These are phyloP conservation scores for Dichotomopilus funicola DNA, from an alignment of 2,329 filamentous ascomycete species.

Conservation along the genomic window DNA sequence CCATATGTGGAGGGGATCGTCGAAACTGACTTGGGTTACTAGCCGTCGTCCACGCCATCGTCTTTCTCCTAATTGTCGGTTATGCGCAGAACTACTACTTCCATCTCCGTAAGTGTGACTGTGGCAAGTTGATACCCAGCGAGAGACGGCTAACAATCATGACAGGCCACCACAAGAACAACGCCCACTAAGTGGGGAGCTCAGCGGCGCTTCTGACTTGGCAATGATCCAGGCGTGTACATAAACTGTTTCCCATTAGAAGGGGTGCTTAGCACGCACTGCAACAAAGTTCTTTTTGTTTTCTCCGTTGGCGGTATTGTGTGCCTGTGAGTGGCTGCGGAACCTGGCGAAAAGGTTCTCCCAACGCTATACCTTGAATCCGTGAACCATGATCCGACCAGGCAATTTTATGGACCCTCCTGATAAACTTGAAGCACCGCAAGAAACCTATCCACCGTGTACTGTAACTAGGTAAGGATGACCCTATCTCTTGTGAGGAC, in stretches of 20 bases:
- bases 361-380: too few species aligned
- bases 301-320: neutral
- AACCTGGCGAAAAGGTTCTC: too few species aligned
- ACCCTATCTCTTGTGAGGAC: too few species aligned
- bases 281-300: slow-evolving; percentile 25
- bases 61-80: slow-evolving; percentile 69
- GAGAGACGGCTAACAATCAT: slow-evolving; percentile 19
- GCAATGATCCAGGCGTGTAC: slow-evolving; percentile 32
- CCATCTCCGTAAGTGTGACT: slow-evolving; percentile 77
- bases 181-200: slow-evolving; percentile 67
- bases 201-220: slow-evolving; percentile 12
- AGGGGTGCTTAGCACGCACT: slow-evolving; percentile 29
- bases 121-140: neutral
- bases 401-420: too few species aligned
- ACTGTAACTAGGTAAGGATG: too few species aligned
- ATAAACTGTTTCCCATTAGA: slow-evolving; percentile 37
- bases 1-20: neutral
- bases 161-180: slow-evolving; percentile 99
- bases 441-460: too few species aligned
- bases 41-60: slow-evolving; percentile 88
- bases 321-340: neutral
- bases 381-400: too few species aligned
- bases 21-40: slow-evolving; percentile 24
- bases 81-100: slow-evolving; percentile 99
- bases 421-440: too few species aligned